These are phyloP conservation scores for Tetrapyrgos nigripes DNA, from an alignment of 1,284 basidiomycete species.

Conservation along the genomic window DNA sequence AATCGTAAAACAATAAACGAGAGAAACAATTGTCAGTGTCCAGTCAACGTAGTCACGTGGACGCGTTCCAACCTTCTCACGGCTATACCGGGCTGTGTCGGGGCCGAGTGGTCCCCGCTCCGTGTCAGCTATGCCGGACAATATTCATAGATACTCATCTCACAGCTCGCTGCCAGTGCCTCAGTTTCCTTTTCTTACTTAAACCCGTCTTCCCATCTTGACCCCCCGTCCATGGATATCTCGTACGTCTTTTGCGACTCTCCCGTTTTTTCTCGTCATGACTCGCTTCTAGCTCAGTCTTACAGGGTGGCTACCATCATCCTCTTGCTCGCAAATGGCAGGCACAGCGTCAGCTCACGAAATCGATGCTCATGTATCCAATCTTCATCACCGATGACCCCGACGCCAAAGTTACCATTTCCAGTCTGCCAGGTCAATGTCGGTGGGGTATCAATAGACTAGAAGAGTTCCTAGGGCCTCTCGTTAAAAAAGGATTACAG, in stretches of 20 bases:
- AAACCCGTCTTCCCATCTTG: not conserved
- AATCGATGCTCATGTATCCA: conserved; percentile 97
- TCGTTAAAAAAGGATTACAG: conserved; percentile 89
- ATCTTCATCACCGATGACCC: conserved; percentile 96
- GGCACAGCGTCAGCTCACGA: conserved; percentile 75
- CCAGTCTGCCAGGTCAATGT: conserved; percentile 84
- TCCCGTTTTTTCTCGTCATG: not conserved
- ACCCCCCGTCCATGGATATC: conserved; percentile 42
- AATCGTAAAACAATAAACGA: not conserved
- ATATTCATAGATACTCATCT: too few relatives aligned
- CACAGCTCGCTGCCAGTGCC: too few relatives aligned
- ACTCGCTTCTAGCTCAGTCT: conserved; percentile 61
- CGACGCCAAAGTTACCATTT: conserved; percentile 79
- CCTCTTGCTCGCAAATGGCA: conserved; percentile 89
- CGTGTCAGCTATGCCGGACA: not conserved
- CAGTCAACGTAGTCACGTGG: not conserved
- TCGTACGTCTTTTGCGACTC: conserved; percentile 37
- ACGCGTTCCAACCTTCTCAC: too few relatives aligned
- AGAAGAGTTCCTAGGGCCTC: conserved; percentile 85
- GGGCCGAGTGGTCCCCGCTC: too few relatives aligned
- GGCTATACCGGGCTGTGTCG: too few relatives aligned
- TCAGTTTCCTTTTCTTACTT: not conserved
- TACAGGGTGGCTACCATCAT: conserved; percentile 94
- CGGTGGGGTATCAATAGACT: conserved; percentile 95
- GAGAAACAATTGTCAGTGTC: not conserved